These are phyloP conservation scores for Syncephalis plumigaleata DNA, from an alignment of 371 early-diverging fungal species.

Conservation along the genomic window DNA sequence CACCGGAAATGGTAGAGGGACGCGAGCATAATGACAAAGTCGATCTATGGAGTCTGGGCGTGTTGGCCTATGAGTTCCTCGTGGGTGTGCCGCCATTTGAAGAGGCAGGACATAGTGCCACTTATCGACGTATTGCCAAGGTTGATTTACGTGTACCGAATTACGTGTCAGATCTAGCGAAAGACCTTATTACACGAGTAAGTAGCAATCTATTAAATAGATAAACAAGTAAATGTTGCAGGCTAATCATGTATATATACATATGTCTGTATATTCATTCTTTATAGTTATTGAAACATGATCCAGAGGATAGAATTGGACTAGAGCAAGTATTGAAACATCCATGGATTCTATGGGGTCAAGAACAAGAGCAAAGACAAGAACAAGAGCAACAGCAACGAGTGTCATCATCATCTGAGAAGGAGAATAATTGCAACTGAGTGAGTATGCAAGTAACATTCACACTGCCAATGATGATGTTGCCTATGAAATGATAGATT, in stretches of 20 bases:
- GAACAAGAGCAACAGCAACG: not conserved
- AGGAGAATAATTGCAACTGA: too few species aligned
- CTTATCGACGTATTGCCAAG: conserved; percentile 66
- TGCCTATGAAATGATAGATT: too few species aligned
- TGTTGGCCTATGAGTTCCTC: conserved; percentile 91
- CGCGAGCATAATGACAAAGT: conserved; percentile 70
- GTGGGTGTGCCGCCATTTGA: conserved; percentile 93
- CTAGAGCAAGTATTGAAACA: conserved; percentile 60
- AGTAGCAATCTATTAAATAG: too few species aligned
- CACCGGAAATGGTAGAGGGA: conserved; percentile 90
- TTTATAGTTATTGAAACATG: conserved; percentile 50
- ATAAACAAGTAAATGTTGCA: too few species aligned
- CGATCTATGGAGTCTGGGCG: conserved; percentile 98
- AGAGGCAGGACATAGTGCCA: conserved; percentile 33
- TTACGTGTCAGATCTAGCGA: conserved; percentile 65
- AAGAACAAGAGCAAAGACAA: too few species aligned
- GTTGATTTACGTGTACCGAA: conserved; percentile 76
- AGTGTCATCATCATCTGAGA: too few species aligned
- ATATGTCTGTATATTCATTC: not conserved
- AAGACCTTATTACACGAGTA: conserved; percentile 3
- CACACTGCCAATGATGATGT: too few species aligned
- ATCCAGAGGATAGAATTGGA: conserved; percentile 55
- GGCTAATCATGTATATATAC: too few species aligned
- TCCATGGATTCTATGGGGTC: conserved; percentile 46
- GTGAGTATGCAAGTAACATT: too few species aligned